A percentile compares a stretch with the other conserved stretches of the same genome.
These are phyloP conservation scores for Acer negundo DNA, from an alignment of 345 rosid genomes.

Conservation along the genomic window DNA sequence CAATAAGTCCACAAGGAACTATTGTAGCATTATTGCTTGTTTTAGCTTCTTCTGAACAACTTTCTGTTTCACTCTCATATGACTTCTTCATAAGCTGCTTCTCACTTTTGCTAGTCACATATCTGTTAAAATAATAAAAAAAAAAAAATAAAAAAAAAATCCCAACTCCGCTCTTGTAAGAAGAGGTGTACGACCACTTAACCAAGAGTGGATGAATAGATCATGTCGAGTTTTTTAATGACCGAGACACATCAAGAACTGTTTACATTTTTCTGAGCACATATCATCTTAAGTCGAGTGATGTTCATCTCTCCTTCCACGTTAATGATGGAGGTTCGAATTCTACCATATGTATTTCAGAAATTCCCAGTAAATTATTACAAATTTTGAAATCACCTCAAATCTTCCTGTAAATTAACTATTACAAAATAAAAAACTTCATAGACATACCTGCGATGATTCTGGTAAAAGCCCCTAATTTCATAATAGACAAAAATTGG, in stretches of 20 bases:
- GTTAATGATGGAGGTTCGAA: too few species aligned
- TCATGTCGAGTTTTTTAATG: background rate
- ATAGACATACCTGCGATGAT: slow-evolving; percentile 62
- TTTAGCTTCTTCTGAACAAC: slow-evolving; percentile 42
- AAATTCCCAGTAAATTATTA: too few species aligned
- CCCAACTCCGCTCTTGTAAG: too few species aligned
- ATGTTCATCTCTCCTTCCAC: too few species aligned
- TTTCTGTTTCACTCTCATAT: slow-evolving; percentile 19
- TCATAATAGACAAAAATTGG: slow-evolving; percentile 70
- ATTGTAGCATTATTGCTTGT: slow-evolving; percentile 21
- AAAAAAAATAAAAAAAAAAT: too few species aligned
- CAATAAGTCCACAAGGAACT: slow-evolving; percentile 59
- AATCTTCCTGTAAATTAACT: too few species aligned
- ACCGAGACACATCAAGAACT: background rate
- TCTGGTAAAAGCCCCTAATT: slow-evolving; percentile 72
- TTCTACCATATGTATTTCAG: too few species aligned
- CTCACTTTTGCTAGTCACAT: slow-evolving; percentile 60
- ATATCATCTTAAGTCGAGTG: too few species aligned
- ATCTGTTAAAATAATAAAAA: slow-evolving; percentile 31
- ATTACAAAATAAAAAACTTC: background rate
- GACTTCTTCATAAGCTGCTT: slow-evolving; percentile 40
- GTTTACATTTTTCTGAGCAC: too few species aligned
- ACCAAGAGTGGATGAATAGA: background rate
- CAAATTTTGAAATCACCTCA: too few species aligned
- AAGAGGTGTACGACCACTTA: background rate